Evolutionary conservation across 2,329 filamentous ascomycete genomes (phyloP), one percentile per base, ranked within the genome.

Genomic region (Beauveria sp.): DNA sequence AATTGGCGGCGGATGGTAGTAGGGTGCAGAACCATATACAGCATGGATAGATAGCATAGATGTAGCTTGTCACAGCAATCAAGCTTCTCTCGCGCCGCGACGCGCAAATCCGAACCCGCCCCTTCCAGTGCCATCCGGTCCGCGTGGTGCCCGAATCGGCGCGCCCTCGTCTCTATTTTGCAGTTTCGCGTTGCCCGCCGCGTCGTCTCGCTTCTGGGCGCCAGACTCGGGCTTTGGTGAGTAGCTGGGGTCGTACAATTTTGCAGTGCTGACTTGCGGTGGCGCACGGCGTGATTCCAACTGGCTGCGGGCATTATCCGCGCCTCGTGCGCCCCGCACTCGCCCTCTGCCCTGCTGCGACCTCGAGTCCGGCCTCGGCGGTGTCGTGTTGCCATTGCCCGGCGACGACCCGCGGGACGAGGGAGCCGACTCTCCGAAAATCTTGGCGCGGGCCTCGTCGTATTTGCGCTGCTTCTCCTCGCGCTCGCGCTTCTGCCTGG

Each of bases 391-490:
- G 48, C 82, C 78, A 51, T 22, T 8, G 10, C 84, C 84, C 0
- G 86, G 84, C 4, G 85, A 85, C 4, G 86, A 86, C 8, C 80
- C 78, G 1, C 85, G 83, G 0, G 86, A 82, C 8, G 77, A 78
- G 10, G 77, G 73, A 40, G 73, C 77, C 10, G 77, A 76, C 40
- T 84, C 85, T 22, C 92, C 92, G 73, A 97, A 93, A 60, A 97
- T 87, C 71, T 92, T 89, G 67, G 93, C 91, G 34, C 93, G 83
- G 6, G 87, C 90, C 76, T 96, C 92, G 63, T 96, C 90, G 71
- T 97, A 97, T 63, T 89, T 89, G 61, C 86, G 86, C 77, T 96
- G 90, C 77, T 94, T 96, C 76, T 96, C 92, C 70, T 96, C 92
- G 10, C 86, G 84, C 67, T 96, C 91, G 54, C 84, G 82, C 71